Percentiles rank a stretch among this genome's conserved stretches.
Conservation (phyloP, 169 alveolate species). For the Theileria sp. region DNA sequence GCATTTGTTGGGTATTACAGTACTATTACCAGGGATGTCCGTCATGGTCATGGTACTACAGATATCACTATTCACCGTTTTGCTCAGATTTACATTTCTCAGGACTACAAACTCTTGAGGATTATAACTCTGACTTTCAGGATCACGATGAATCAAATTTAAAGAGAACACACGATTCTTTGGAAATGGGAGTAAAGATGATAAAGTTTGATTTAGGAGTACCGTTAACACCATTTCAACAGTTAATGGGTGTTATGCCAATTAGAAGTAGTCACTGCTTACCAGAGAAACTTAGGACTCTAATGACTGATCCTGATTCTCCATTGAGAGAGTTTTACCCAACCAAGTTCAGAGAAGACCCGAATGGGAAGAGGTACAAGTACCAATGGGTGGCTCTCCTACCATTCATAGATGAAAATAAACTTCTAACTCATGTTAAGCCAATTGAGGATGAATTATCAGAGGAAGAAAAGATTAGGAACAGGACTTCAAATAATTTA, state of each 20-base stretch:
- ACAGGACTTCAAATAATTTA: constrained; percentile 54
- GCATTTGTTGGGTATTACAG: constrained; percentile 92
- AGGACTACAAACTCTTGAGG: not conserved
- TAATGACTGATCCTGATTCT: constrained; percentile 73
- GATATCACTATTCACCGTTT: constrained; percentile 98
- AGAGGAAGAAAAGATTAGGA: constrained; percentile 70
- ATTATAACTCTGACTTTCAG: not conserved
- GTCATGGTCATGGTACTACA: constrained; percentile 98
- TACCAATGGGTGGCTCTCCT: constrained; percentile 85
- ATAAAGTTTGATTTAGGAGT: constrained; percentile 77
- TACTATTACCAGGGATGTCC: constrained; percentile 91
- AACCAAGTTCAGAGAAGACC: constrained; percentile 77
- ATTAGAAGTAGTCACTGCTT: constrained; percentile 90
- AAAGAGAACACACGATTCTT: constrained; percentile 33
- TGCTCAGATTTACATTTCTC: constrained; percentile 88
- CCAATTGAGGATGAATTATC: constrained; percentile 74
- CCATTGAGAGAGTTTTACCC: constrained; percentile 81
- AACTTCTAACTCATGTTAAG: constrained; percentile 65
- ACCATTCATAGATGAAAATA: constrained; percentile 83
- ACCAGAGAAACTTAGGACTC: constrained; percentile 80
- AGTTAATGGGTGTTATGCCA: constrained; percentile 96
- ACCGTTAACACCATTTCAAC: constrained; percentile 95
- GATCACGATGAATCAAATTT: not conserved
- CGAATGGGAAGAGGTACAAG: constrained; percentile 80
- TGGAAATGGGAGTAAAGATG: constrained; percentile 8